phyloP scores from a whole-genome alignment of 2,329 filamentous ascomycete species.

The Trichophyton simii region DNA sequence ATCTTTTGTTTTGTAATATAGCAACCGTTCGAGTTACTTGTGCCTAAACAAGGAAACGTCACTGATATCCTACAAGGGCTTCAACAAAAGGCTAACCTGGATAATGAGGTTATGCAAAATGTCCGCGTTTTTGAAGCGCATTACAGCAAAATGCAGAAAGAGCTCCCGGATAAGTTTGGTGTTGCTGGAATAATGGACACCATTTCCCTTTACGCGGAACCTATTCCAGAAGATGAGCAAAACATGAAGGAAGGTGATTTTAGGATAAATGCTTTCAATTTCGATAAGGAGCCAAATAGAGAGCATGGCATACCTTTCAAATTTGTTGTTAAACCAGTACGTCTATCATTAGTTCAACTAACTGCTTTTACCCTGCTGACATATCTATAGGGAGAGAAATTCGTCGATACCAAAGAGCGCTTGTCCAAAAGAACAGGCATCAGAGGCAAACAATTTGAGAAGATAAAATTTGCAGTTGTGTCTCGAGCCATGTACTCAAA shows the following conservation, averaged over 20 bases:
- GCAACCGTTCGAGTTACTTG: constrained; percentile 70
- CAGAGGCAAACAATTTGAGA: constrained; percentile 96
- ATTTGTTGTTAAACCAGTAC: constrained; percentile 69
- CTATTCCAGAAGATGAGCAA: constrained; percentile 57
- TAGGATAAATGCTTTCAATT: constrained; percentile 75
- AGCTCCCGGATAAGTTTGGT: constrained; percentile 55
- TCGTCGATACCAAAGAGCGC: constrained; percentile 87
- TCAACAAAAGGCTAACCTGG: constrained; percentile 66
- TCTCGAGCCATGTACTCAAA: constrained; percentile 59
- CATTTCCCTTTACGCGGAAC: constrained; percentile 66
- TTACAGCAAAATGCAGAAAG: constrained; percentile 70
- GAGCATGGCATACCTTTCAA: constrained; percentile 83
- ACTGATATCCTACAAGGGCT: constrained; percentile 65
- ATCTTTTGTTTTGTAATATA: constrained; percentile 23
- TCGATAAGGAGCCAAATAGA: constrained; percentile 76
- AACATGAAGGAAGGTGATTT: constrained; percentile 51
- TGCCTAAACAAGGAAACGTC: constrained; percentile 72
- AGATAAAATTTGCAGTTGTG: constrained; percentile 89
- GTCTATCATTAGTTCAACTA: constrained; percentile 17
- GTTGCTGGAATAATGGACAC: constrained; percentile 83
- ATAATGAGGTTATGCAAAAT: constrained; percentile 59
- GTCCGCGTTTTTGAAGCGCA: constrained; percentile 76
- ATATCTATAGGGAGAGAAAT: constrained; percentile 56
- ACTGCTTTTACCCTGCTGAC: background rate
- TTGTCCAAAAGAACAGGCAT: constrained; percentile 83